Evolutionary conservation across 371 early-diverging fungal species (phyloP).

Genomic region (Mortierella sp.): DNA sequence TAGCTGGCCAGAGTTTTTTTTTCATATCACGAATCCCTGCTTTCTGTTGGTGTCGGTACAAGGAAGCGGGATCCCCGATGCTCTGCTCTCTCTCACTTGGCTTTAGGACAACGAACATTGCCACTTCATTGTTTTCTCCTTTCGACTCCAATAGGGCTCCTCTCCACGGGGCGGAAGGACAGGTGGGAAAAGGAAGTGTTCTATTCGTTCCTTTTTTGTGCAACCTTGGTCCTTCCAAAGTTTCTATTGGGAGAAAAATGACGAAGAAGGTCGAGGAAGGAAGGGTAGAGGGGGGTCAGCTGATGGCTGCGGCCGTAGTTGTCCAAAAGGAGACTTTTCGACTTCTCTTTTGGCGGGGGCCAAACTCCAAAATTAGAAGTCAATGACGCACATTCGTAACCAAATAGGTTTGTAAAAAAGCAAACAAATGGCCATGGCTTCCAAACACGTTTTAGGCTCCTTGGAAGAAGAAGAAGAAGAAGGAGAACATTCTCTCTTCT

Average conservation of each 20-base stretch:
- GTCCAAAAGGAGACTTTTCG: background rate
- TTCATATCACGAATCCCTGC: no score
- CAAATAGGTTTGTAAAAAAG: background rate
- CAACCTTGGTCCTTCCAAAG: background rate
- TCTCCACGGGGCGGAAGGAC: background rate
- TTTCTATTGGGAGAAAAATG: background rate
- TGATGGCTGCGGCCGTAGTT: background rate
- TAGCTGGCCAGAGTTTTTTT: no score
- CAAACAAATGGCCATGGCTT: no score
- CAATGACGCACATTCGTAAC: background rate
- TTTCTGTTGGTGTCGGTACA: no score
- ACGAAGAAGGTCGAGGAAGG: background rate
- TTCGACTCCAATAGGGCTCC: no score
- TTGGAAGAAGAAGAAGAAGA: background rate
- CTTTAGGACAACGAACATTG: background rate
- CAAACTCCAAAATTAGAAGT: constrained; percentile 9
- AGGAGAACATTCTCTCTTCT: no score
- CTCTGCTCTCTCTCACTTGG: background rate
- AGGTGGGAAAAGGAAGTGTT: background rate
- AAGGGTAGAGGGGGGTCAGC: background rate
- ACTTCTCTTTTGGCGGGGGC: background rate
- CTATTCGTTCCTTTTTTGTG: background rate
- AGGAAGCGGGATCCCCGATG: no score
- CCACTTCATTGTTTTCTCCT: background rate
- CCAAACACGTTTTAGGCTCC: no score